Evolutionary conservation across 306 rosid genomes (phyloP), one percentile per base, ranked within the genome.

Genomic region (Neltuma alba): DNA sequence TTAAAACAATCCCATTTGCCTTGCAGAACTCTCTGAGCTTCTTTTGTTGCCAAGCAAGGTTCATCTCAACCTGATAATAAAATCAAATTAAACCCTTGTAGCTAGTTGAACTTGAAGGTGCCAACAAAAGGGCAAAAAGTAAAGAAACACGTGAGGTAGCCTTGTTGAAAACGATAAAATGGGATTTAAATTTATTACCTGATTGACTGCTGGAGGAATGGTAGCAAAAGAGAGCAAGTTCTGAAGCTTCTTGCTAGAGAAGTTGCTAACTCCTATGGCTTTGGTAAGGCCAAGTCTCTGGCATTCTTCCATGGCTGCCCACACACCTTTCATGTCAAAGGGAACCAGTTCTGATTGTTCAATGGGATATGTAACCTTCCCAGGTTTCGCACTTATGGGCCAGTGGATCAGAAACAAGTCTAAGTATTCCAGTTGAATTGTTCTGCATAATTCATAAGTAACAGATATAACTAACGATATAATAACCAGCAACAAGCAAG

Each of bases 181-280:
- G 5, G 47, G 47, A 41, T 11, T 41, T 34, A 21, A 21, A 21
- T 68, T 63, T 33, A 33, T 65, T 68, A 90, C 98, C 80, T 94
- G 98, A 75, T 94, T 90, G 4, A 88, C 81, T 1, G 91, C 80
- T 1, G 98, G 97, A 74, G 92, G 89, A 66, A 90, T 89, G 83
- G 83, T 64, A 11, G 97, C 91, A 25, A 86, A 66, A 73, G 94
- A 82, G 27, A 92, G 88, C 52, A 92, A 84, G 6, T 88, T 78
- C 12, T 94, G 60, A 62, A 94, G 97, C 87, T 76, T 86, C 33
- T 76, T 86, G 80, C 83, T 21, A 8, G 98, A 89, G 94, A 94
- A 92, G 83, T 94, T 94, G 82, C 96, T 88, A 20, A 85, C 96
- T 12, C 98, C 98, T 41, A 94, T 90, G 61, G 85, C 90, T 82